These are phyloP conservation scores for Trifolium pratense DNA, from an alignment of 306 rosid species.

Conservation along the genomic window DNA sequence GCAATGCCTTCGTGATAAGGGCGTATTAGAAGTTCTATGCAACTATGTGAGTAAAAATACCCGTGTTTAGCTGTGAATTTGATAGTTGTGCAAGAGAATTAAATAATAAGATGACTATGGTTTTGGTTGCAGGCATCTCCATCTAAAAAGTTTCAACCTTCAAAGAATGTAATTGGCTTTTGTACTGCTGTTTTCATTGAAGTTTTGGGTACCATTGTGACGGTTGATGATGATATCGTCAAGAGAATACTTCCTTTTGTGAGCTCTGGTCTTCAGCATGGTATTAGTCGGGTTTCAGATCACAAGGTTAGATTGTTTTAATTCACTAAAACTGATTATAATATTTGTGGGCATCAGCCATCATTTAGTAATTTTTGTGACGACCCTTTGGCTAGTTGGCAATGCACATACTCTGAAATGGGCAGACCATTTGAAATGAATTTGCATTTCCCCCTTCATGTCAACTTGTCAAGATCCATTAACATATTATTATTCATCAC, in stretches of 20 bases:
- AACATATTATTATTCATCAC: constrained; percentile 1
- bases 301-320: constrained; percentile 66
- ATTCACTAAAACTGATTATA: background rate
- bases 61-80: constrained; percentile 35
- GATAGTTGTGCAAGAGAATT: constrained; percentile 1
- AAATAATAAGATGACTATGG: constrained; percentile 28
- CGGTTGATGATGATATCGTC: constrained; percentile 63
- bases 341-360: background rate
- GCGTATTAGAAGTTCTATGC: constrained; percentile 73
- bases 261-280: constrained; percentile 71
- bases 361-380: constrained; percentile 21
- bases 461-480: background rate
- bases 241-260: constrained; percentile 77
- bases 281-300: constrained; percentile 59
- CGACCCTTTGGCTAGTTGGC: constrained; percentile 11
- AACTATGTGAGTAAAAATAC: constrained; percentile 70
- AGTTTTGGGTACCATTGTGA: constrained; percentile 71
- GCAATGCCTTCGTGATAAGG: constrained; percentile 80
- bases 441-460: constrained; percentile 14
- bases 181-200: constrained; percentile 90
- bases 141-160: constrained; percentile 71
- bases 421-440: constrained; percentile 11
- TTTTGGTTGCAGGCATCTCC: constrained; percentile 65
- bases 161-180: constrained; percentile 65
- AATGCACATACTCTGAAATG: constrained; percentile 14